phyloP scores from a whole-genome alignment of 306 rosid genomes.

The Sechiopsis laciniata region DNA sequence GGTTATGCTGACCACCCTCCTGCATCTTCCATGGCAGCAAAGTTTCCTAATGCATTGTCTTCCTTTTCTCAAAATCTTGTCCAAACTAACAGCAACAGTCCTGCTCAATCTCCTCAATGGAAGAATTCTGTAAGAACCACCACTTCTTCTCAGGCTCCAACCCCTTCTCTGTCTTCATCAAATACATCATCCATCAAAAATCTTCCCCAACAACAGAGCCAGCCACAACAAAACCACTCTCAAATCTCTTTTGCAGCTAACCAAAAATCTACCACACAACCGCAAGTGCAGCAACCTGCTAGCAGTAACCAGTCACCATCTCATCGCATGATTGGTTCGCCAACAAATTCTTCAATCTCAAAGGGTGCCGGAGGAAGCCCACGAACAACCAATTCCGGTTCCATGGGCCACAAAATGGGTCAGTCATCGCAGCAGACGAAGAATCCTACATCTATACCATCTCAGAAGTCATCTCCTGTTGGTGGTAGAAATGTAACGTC shows the following conservation, averaged over 20 bases:
- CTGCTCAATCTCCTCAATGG: conserved; percentile 83
- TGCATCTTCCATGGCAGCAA: conserved; percentile 55
- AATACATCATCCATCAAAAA: conserved; percentile 47
- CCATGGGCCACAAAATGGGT: conserved; percentile 54
- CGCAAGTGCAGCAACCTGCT: conserved; percentile 52
- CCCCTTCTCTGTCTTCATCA: conserved; percentile 54
- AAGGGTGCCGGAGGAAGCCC: conserved; percentile 90
- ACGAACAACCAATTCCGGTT: conserved; percentile 47
- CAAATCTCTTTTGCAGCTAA: conserved; percentile 82
- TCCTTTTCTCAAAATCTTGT: conserved; percentile 63
- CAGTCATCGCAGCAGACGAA: conserved; percentile 69
- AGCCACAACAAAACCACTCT: conserved; percentile 56
- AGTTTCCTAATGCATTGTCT: conserved; percentile 63
- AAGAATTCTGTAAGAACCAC: conserved; percentile 53
- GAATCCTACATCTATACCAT: conserved; percentile 38
- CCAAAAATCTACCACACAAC: conserved; percentile 49
- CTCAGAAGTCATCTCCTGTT: conserved; percentile 75
- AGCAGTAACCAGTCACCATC: conserved; percentile 64
- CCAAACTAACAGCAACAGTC: conserved; percentile 53
- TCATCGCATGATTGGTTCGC: conserved; percentile 71
- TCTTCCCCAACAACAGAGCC: conserved; percentile 58
- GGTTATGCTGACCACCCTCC: conserved; percentile 65
- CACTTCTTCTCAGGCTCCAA: conserved; percentile 43
- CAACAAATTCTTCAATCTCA: conserved; percentile 70
- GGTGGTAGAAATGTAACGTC: conserved; percentile 66